These are phyloP conservation scores for Lepidium africanum DNA, from an alignment of 345 rosid genomes.

Conservation along the genomic window DNA sequence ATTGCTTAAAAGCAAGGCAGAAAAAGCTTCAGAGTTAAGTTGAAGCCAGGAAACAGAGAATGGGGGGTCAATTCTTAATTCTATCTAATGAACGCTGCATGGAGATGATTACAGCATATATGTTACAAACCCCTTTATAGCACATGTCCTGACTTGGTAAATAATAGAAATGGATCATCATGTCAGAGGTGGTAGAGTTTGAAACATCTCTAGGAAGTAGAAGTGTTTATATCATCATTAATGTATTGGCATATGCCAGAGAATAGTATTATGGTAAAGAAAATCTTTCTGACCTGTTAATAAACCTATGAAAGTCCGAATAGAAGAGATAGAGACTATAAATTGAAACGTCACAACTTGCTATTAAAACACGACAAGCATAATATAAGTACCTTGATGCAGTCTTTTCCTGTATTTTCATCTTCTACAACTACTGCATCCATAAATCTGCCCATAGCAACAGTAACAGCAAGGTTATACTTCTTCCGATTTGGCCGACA, in stretches of 20 bases:
- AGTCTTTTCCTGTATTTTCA: conserved; percentile 91
- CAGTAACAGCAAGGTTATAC: conserved; percentile 95
- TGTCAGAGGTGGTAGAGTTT: conserved; percentile 1
- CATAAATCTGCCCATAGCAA: conserved; percentile 98
- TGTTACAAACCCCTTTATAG: background rate
- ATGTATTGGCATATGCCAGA: conserved; percentile 1
- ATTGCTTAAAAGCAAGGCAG: background rate
- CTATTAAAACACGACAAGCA: conserved; percentile 12
- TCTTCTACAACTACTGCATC: conserved; percentile 97
- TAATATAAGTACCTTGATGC: conserved; percentile 69
- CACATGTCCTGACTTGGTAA: background rate
- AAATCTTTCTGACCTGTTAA: background rate
- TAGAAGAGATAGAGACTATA: background rate
- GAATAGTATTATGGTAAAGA: background rate
- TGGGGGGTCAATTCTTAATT: background rate
- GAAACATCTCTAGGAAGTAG: conserved; percentile 3
- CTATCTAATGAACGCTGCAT: background rate
- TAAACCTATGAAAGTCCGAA: background rate
- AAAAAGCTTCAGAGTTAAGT: background rate
- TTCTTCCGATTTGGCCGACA: conserved; percentile 90
- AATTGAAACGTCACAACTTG: conserved; percentile 1
- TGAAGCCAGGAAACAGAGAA: background rate
- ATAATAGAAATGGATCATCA: background rate
- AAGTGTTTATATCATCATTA: background rate
- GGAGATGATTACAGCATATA: conserved; percentile 6